These are phyloP conservation scores for Colletotrichum lentis DNA, from an alignment of 2,329 filamentous ascomycete species.

Conservation along the genomic window DNA sequence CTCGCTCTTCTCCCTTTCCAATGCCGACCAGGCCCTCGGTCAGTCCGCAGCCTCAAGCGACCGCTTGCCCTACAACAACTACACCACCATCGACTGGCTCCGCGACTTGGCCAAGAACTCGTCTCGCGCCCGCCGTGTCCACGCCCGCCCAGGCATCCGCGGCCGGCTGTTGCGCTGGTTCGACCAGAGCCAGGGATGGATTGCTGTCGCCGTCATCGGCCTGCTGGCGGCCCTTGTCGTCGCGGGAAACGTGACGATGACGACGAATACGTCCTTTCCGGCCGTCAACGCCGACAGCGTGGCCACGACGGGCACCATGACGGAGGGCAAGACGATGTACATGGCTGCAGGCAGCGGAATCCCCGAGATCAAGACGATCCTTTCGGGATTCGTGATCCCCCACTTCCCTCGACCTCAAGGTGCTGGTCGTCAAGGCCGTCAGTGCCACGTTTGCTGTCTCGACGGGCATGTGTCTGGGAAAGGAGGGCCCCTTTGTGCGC, in stretches of 20 bases:
- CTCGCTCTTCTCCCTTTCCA: background rate
- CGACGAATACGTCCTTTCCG: conserved; percentile 57
- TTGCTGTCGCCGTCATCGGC: conserved; percentile 63
- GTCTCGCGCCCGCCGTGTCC: conserved; percentile 45
- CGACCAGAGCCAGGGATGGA: conserved; percentile 63
- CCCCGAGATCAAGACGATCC: conserved; percentile 68
- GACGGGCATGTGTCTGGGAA: conserved; percentile 67
- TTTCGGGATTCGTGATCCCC: conserved; percentile 68
- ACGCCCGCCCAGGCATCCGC: conserved; percentile 47
- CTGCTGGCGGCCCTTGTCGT: conserved; percentile 60
- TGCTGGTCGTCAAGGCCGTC: conserved; percentile 65
- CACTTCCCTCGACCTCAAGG: conserved; percentile 63
- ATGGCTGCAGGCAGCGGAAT: conserved; percentile 68
- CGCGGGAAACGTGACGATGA: conserved; percentile 42
- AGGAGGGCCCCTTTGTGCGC: conserved; percentile 69
- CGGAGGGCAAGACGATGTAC: conserved; percentile 61
- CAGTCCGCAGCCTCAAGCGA: conserved; percentile 53
- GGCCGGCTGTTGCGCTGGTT: conserved; percentile 45
- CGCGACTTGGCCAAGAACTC: conserved; percentile 68
- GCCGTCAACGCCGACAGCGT: conserved; percentile 44
- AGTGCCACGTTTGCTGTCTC: conserved; percentile 66
- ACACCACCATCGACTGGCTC: conserved; percentile 69
- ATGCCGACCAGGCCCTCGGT: conserved; percentile 24
- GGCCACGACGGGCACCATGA: background rate
- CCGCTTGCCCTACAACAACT: conserved; percentile 66